Evolutionary conservation across 345 rosid species (phyloP).

Genomic region (Acer yangbiense): DNA sequence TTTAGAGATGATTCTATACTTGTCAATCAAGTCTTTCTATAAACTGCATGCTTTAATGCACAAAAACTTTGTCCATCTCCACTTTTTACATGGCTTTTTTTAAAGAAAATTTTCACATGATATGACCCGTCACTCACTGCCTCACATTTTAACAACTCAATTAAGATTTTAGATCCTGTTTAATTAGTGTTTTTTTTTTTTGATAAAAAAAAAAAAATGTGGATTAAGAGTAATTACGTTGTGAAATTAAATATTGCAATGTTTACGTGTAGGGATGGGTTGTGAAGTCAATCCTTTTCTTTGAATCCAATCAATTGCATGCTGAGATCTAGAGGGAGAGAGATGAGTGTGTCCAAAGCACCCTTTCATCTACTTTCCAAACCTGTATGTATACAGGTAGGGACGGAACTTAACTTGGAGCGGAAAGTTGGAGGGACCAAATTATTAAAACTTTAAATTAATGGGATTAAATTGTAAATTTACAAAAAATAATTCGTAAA

Average conservation of each 20-base stretch:
- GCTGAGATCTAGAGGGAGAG: neutral
- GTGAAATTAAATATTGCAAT: neutral
- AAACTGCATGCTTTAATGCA: neutral
- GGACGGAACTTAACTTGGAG: no score
- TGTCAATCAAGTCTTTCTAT: slow-evolving; percentile 4
- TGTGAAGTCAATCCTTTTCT: slow-evolving; percentile 7
- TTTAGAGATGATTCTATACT: neutral
- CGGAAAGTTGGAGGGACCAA: no score
- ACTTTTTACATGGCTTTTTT: neutral
- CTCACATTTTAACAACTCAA: no score
- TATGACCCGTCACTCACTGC: neutral
- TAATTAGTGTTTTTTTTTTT: neutral
- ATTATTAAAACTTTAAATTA: no score
- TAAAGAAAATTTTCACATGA: neutral
- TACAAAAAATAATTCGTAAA: no score
- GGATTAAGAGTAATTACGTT: neutral
- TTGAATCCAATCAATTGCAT: slow-evolving; percentile 13
- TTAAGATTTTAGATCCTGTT: no score
- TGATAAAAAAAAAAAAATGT: neutral
- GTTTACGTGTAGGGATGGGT: neutral
- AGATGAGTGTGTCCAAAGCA: neutral
- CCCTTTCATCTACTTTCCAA: no score
- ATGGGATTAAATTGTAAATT: no score
- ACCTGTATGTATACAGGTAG: no score
- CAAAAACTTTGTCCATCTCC: neutral